Conservation (phyloP, 2,329 filamentous ascomycete species). For the Sporothrix protearum region DNA sequence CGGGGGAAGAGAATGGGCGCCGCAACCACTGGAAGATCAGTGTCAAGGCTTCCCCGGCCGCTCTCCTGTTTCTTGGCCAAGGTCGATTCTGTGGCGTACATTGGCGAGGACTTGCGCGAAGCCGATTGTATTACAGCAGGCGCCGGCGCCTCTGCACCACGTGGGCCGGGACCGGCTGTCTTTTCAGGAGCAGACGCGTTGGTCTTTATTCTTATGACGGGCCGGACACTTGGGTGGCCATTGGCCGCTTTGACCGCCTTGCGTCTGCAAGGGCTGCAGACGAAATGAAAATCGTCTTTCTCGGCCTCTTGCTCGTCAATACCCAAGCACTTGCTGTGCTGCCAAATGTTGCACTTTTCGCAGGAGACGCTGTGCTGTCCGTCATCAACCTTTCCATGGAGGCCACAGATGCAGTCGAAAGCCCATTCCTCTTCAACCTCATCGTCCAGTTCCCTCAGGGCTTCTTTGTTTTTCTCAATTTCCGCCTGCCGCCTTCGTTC, state of each 20-base stretch:
- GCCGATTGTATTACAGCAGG: background rate
- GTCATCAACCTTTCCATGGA: conserved; percentile 90
- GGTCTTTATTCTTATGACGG: conserved; percentile 52
- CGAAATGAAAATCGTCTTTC: conserved; percentile 78
- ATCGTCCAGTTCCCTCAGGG: conserved; percentile 64
- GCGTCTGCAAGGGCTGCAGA: conserved; percentile 74
- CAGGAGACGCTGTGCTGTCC: conserved; percentile 91
- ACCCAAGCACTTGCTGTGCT: conserved; percentile 88
- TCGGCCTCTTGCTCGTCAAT: conserved; percentile 78
- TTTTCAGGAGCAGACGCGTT: conserved; percentile 31
- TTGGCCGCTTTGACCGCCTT: conserved; percentile 53
- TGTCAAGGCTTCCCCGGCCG: background rate
- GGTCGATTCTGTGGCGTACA: background rate
- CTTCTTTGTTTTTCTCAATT: conserved; percentile 74
- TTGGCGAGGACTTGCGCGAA: background rate
- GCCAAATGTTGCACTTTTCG: conserved; percentile 92
- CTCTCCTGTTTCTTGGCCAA: background rate
- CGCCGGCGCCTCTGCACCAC: background rate
- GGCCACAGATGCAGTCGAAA: conserved; percentile 90
- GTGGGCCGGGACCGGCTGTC: background rate
- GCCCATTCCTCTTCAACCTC: conserved; percentile 74
- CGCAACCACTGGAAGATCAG: too few relatives aligned
- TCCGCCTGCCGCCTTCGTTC: conserved; percentile 77
- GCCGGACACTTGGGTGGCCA: conserved; percentile 55
- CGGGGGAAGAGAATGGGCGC: background rate